Conservation (phyloP, 2,329 filamentous ascomycete species). For the Dactylellina drechsleri region DNA sequence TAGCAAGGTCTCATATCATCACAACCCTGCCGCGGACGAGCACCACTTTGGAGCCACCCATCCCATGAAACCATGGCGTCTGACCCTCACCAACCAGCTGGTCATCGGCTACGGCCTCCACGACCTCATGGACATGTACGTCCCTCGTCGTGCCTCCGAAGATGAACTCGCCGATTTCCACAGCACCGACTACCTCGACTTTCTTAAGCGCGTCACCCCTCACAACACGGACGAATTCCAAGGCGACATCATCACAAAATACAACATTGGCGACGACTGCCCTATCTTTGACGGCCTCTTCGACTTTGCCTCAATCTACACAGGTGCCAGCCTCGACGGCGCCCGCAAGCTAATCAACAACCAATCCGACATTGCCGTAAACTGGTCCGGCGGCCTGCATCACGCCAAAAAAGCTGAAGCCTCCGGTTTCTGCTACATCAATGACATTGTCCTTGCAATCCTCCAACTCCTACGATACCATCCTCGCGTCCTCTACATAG, state of each 20-base stretch:
- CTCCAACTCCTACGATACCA: constrained; percentile 73
- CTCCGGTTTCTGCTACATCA: constrained; percentile 98
- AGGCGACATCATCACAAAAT: constrained; percentile 82
- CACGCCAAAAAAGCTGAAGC: constrained; percentile 95
- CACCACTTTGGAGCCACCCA: constrained; percentile 97
- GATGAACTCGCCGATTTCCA: constrained; percentile 91
- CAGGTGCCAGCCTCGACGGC: constrained; percentile 88
- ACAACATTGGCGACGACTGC: constrained; percentile 93
- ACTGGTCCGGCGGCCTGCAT: constrained; percentile 96
- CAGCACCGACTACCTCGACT: constrained; percentile 87
- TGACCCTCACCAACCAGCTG: constrained; percentile 93
- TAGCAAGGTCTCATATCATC: constrained; percentile 82
- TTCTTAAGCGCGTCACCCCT: constrained; percentile 84
- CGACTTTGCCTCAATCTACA: constrained; percentile 93
- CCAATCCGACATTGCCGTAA: constrained; percentile 94
- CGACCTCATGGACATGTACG: constrained; percentile 94
- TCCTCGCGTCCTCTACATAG: constrained; percentile 73
- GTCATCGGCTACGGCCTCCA: constrained; percentile 96
- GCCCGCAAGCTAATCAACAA: constrained; percentile 86
- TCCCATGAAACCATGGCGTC: constrained; percentile 98
- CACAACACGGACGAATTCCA: constrained; percentile 97
- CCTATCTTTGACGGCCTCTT: constrained; percentile 96
- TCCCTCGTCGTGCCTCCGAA: constrained; percentile 82
- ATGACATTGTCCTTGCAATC: constrained; percentile 76
- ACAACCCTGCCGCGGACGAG: constrained; percentile 91